These are phyloP conservation scores for maize (Zea mays) DNA, from an alignment of 176 grass and related monocot species.

Conservation along the genomic window Zm-B73-REFERENCE-NAM-5.0 NC_050096.1:211684501-211685000, in stretches of 20 bases:
- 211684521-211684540: conserved; percentile 91
- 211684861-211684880: conserved; percentile 82
- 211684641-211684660: conserved; percentile 73
- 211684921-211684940: conserved; percentile 81
- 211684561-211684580: conserved; percentile 84
- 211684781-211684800: conserved; percentile 84
- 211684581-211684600: conserved; percentile 77
- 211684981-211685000: conserved; percentile 67
- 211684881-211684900: conserved; percentile 76
- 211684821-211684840: conserved; percentile 85
- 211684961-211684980: conserved; percentile 90
- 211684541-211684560: conserved; percentile 64
- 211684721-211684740: conserved; percentile 68
- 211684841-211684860: conserved; percentile 65
- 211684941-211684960: conserved; percentile 77
- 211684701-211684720: conserved; percentile 86
- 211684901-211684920: conserved; percentile 58
- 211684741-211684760: conserved; percentile 78
- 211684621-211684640: conserved; percentile 57
- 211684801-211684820: conserved; percentile 69
- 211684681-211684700: conserved; percentile 82
- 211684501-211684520: conserved; percentile 77
- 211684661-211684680: conserved; percentile 66
- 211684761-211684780: conserved; percentile 70
- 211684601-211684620: conserved; percentile 67